Conservation (phyloP, 352 stramenopile genomes). For the Globisporangium orthogonon region DNA sequence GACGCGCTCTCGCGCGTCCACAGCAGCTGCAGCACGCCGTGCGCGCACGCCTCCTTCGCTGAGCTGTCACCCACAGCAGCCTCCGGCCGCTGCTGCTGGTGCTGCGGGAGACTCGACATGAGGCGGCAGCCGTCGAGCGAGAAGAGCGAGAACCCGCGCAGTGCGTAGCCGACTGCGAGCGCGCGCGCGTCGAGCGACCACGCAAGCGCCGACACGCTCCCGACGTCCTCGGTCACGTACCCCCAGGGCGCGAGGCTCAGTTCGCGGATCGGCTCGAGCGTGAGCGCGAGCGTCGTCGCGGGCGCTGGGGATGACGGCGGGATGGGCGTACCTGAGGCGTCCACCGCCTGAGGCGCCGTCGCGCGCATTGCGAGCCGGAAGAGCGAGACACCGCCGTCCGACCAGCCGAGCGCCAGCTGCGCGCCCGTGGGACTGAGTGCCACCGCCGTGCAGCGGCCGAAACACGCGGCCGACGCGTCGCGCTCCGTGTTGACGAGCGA, state of each 20-base stretch:
- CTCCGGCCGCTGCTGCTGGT: constrained; percentile 49
- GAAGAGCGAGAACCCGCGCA: constrained; percentile 75
- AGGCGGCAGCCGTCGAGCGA: constrained; percentile 72
- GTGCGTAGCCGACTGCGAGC: constrained; percentile 58
- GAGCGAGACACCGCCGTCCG: constrained; percentile 60
- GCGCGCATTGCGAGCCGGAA: constrained; percentile 41
- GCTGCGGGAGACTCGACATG: constrained; percentile 78
- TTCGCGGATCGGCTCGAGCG: constrained; percentile 53
- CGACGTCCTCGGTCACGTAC: constrained; percentile 46
- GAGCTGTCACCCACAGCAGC: constrained; percentile 10
- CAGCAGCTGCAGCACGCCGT: constrained; percentile 48
- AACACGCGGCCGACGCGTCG: constrained; percentile 17
- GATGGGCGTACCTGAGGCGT: not conserved
- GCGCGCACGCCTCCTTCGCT: constrained; percentile 51
- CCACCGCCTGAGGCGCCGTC: no score
- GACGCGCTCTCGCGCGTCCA: constrained; percentile 60
- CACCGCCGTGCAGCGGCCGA: constrained; percentile 39
- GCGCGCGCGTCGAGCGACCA: constrained; percentile 61
- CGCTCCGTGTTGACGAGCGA: constrained; percentile 69
- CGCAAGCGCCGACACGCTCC: constrained; percentile 50
- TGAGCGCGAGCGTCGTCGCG: constrained; percentile 13
- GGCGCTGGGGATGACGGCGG: not conserved
- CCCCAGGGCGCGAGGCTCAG: constrained; percentile 61
- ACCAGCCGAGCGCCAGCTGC: constrained; percentile 62
- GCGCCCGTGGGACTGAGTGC: constrained; percentile 41